Evolutionary conservation across 2,329 filamentous ascomycete species (phyloP), one percentile per base, ranked within the genome.

Genomic region (Aureobasidium sp.): DNA sequence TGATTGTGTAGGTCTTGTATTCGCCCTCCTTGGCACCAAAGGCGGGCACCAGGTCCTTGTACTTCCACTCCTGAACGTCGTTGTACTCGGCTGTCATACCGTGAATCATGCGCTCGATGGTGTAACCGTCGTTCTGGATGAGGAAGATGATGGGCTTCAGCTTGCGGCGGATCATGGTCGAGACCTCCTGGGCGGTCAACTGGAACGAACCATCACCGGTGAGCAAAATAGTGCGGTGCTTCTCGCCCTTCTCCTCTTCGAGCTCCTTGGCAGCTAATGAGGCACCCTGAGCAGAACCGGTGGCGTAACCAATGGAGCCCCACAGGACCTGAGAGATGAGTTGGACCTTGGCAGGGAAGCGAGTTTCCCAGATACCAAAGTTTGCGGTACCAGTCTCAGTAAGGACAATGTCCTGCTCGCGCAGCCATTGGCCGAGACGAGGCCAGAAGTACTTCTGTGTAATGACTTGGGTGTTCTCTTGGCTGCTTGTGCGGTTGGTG

Each of bases 151-250:
- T 66, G 1, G 70, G 68, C 8, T 70, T 70, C 20, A 74, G 66
- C 8, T 72, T 66, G 1, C 72, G 67, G 57, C 69, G 68, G 66
- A 88, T 83, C 67, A 88, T 87, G 1, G 84, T 86, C 12, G 82
- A 81, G 3, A 89, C 74, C 65, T 87, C 85, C 69, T 89, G 86
- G 0, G 80, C 84, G 0, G 85, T 88, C 73, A 0, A 80, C 73
- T 96, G 90, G 75, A 95, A 87, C 62, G 87, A 90, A 37, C 92
- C 92, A 69, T 96, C 92, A 26, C 92, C 91, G 17, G 92, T 90
- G 70, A 95, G 92, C 44, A 96, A 79, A 50, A 97, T 87, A 0
- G 81, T 80, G 62, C 71, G 64, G 36, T 60, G 44, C 41, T 62
- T 63, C 27, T 34, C 39, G 39, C 62, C 62, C 32, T 48, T 52